Evolutionary conservation across 164 flowering plant genomes (phyloP).

Genomic region (grape (Vitis vinifera)): ASM3070453v1 NC_081808.1:5231001-5231500

Average conservation of each 20-base stretch:
- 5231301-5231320: background rate
- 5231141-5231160: background rate
- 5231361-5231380: slow-evolving; percentile 93
- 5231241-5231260: background rate
- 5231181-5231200: background rate
- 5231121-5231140: too few relatives aligned
- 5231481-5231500: slow-evolving; percentile 87
- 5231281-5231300: background rate
- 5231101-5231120: too few relatives aligned
- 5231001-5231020: too few relatives aligned
- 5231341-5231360: slow-evolving; percentile 57
- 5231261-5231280: background rate
- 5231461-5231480: slow-evolving; percentile 51
- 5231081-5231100: too few relatives aligned
- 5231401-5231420: slow-evolving; percentile 89
- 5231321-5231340: background rate
- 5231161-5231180: background rate
- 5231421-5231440: slow-evolving; percentile 88
- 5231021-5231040: too few relatives aligned
- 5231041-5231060: too few relatives aligned
- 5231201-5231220: too few relatives aligned
- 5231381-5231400: slow-evolving; percentile 96
- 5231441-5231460: slow-evolving; percentile 75
- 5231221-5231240: background rate
- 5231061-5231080: too few relatives aligned